Percentiles rank a stretch among this genome's conserved stretches.
Evolutionary conservation across 164 flowering plant genomes (phyloP).

Genomic region (Paratinospora sagittata): DNA sequence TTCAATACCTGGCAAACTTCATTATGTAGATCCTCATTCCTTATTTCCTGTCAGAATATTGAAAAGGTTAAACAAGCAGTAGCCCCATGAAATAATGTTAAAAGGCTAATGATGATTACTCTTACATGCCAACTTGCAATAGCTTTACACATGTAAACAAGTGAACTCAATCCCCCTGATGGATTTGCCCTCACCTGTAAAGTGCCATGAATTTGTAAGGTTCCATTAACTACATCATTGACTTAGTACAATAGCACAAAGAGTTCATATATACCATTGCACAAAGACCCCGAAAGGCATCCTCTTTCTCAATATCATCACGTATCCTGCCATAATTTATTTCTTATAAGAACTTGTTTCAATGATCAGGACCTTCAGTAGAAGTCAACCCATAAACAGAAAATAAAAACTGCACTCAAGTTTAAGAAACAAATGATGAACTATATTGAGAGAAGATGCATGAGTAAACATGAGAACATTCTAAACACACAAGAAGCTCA

Average conservation of each 20-base stretch:
- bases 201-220: neutral
- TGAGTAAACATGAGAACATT: too few species aligned
- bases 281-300: conserved; percentile 96
- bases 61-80: neutral
- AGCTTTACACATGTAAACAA: conserved; percentile 77
- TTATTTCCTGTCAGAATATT: conserved; percentile 69
- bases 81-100: neutral
- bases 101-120: neutral
- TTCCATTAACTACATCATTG: neutral
- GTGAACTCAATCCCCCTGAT: conserved; percentile 81
- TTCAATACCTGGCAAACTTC: conserved; percentile 89
- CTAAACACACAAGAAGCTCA: too few species aligned
- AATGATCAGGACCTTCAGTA: neutral
- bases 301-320: conserved; percentile 96
- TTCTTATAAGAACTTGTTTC: conserved; percentile 1
- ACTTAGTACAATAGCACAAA: neutral
- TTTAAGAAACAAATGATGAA: neutral
- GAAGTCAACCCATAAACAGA: neutral
- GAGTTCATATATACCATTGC: conserved; percentile 62
- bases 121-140: conserved; percentile 99
- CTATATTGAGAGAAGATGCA: neutral
- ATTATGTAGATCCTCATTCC: conserved; percentile 81
- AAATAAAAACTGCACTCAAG: neutral
- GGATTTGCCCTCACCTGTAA: conserved; percentile 89
- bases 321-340: conserved; percentile 66